Base-by-base conservation (phyloP, 1,139 yeast species). In the Diutina sp. region DNA sequence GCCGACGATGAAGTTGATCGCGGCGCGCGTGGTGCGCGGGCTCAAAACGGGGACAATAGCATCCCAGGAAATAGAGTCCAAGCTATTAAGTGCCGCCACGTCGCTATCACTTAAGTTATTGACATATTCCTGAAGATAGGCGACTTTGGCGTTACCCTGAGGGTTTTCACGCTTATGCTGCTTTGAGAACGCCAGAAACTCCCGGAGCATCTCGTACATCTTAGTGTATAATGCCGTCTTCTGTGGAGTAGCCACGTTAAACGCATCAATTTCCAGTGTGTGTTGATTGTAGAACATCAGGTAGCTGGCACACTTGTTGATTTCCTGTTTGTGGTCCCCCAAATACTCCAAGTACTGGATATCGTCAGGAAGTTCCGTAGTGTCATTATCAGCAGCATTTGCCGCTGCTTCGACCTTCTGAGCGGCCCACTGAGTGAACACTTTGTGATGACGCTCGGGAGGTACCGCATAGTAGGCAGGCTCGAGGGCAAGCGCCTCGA, bases 1-100 rank as follows among this genome's bases (percentile, higher is more conserved):
- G 2, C 79, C 80, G 21, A 76, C 70, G 8, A 76, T 64, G 62
- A 74, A 76, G 61, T 76, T 76, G 28, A 65, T 62, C 41, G 69
- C 67, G 58, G 69, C 62, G 50, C 72, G 67, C 5, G 64, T 72
- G 6, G 74, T 58, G 14, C 57, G 56, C 5, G 56, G 57, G 2
- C 51, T 29, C 35, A 21, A 16, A 28, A 14, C 30, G 11, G 21
- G 38, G 21, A 14, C 44, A 1, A 50, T 12, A 3, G 5, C 21
- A 5, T 16, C 25, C 53, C 53, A 50, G 5, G 44, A 11, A 4
- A 14, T 6, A 6, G 21, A 9, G 16, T 32, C 35, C 6, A 6
- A 4, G 9, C 18, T 8, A 12, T 38, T 6, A 8, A 50, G 32
- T 1, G 41, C n/a, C 7, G 41, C 41, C 14, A 35, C 41, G 3